These are phyloP conservation scores for Orbilia quercus DNA, from an alignment of 2,329 filamentous ascomycete species.

Conservation along the genomic window DNA sequence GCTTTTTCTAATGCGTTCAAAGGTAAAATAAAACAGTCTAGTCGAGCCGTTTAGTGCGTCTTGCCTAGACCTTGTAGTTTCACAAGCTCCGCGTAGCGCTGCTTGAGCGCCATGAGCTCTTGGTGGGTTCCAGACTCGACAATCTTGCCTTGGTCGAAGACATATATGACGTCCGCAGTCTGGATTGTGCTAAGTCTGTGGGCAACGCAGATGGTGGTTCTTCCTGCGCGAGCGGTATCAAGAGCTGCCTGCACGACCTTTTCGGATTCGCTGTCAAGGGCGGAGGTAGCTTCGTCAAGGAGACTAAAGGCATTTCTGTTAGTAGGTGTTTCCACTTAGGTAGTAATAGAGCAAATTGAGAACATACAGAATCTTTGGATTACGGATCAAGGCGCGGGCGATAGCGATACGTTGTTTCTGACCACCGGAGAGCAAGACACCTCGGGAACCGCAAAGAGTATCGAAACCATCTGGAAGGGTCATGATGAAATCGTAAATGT, in stretches of 20 bases:
- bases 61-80: constrained; percentile 82
- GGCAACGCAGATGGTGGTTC: constrained; percentile 93
- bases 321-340: constrained; percentile 65
- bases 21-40: constrained; percentile 4
- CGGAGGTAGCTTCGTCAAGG: constrained; percentile 72
- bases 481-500: constrained; percentile 88
- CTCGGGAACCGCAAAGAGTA: constrained; percentile 87
- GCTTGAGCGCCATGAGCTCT: constrained; percentile 76
- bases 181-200: constrained; percentile 91
- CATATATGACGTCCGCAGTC: constrained; percentile 92
- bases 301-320: constrained; percentile 63
- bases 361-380: constrained; percentile 78
- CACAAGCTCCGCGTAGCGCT: constrained; percentile 81
- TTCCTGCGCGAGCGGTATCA: constrained; percentile 78
- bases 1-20: constrained; percentile 17
- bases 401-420: constrained; percentile 97
- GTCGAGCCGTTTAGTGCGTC: constrained; percentile 60
- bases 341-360: constrained; percentile 58
- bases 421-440: constrained; percentile 83
- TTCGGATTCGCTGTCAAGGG: constrained; percentile 80
- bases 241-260: constrained; percentile 83
- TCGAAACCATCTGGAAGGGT: constrained; percentile 76
- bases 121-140: constrained; percentile 85
- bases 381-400: constrained; percentile 86
- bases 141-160: constrained; percentile 90